phyloP scores from a whole-genome alignment of 2,329 filamentous ascomycete species.

The Hortaea sp. region DNA sequence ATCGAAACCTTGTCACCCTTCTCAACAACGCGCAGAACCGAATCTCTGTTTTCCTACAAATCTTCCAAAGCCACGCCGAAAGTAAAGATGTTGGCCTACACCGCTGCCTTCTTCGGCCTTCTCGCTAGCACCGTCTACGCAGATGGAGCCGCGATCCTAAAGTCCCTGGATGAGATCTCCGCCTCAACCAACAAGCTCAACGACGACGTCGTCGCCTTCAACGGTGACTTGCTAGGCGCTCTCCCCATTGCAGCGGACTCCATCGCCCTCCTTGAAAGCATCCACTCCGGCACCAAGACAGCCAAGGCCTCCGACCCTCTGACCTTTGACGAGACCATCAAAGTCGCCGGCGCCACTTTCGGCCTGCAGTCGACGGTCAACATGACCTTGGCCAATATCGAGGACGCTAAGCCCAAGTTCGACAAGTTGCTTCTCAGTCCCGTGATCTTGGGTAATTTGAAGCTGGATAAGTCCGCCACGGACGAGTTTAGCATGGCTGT shows the following conservation, averaged over 20 bases:
- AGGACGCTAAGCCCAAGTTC: constrained; percentile 4
- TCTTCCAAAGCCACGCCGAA: background rate
- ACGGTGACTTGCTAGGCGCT: constrained; percentile 1
- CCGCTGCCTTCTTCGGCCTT: constrained; percentile 2
- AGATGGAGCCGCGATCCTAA: constrained; percentile 4
- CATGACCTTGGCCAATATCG: constrained; percentile 2
- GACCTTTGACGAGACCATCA: background rate
- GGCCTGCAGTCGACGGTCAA: background rate
- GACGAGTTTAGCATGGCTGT: constrained; percentile 4
- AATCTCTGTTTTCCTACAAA: no score
- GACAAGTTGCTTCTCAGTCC: background rate
- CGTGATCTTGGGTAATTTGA: constrained; percentile 1
- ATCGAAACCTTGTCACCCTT: no score
- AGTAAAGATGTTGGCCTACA: constrained; percentile 2
- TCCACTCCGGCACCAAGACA: constrained; percentile 2
- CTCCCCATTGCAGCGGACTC: constrained; percentile 2
- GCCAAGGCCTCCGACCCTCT: constrained; percentile 3
- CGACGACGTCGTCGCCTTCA: constrained; percentile 1
- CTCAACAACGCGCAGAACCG: no score
- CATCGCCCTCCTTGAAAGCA: background rate
- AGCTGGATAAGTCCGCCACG: background rate
- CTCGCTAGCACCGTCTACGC: constrained; percentile 4
- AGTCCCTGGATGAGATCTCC: constrained; percentile 2
- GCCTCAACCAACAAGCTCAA: constrained; percentile 1
- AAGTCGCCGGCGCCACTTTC: background rate